phyloP scores from a whole-genome alignment of 2,329 filamentous ascomycete species.

The Diaporthe destruens region DNA sequence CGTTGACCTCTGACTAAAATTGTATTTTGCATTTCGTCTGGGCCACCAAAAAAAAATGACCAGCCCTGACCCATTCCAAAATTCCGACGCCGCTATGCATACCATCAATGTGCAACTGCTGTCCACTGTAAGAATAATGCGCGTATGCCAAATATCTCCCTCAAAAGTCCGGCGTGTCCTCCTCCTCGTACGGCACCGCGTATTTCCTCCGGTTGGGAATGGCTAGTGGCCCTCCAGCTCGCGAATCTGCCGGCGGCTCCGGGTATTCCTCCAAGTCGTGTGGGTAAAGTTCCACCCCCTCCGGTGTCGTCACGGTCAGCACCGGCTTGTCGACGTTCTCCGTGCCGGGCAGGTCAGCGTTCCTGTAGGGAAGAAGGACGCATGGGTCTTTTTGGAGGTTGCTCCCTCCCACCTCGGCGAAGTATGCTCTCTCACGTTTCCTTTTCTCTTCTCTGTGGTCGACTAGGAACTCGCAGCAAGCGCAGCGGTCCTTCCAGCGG shows the following conservation, averaged over 20 bases:
- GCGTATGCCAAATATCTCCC: too few species aligned
- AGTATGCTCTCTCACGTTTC: background rate
- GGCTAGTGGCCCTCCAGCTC: too few species aligned
- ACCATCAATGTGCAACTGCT: too few species aligned
- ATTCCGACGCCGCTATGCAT: background rate
- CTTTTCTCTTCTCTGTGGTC: background rate
- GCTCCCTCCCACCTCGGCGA: background rate
- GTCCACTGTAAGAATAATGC: background rate
- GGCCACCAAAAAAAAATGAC: background rate
- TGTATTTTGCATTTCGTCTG: too few species aligned
- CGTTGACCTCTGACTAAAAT: too few species aligned
- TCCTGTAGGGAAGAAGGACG: background rate
- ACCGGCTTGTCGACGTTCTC: slow-evolving; percentile 22
- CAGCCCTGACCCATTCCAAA: background rate
- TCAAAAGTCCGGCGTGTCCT: background rate
- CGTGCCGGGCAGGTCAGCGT: background rate
- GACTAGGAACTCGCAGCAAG: background rate
- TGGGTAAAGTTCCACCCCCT: background rate
- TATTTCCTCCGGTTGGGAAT: background rate
- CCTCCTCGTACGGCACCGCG: slow-evolving; percentile 2
- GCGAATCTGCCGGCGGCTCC: background rate
- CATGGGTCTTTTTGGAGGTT: background rate
- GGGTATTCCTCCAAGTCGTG: slow-evolving; percentile 25
- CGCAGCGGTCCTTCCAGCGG: background rate
- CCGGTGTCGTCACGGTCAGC: slow-evolving; percentile 20